Conservation (phyloP, 2,329 filamentous ascomycete genomes). For the Penicillium sp. region DNA sequence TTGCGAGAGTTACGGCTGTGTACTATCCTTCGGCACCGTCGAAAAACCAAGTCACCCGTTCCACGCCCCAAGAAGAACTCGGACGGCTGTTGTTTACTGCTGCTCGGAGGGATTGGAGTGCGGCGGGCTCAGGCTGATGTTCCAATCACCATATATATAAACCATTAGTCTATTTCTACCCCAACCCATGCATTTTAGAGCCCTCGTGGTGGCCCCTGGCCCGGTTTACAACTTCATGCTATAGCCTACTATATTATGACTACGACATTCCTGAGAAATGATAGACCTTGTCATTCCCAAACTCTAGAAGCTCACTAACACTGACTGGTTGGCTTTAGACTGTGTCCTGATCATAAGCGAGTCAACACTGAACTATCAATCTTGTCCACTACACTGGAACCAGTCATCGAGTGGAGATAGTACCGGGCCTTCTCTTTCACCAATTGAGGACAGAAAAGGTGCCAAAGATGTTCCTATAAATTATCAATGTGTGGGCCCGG, state of each 20-base stretch:
- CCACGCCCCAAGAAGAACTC: slow-evolving; percentile 23
- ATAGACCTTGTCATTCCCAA: not conserved
- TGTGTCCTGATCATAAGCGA: slow-evolving; percentile 4
- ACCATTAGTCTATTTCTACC: not conserved
- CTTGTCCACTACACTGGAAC: not conserved
- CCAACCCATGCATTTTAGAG: not conserved
- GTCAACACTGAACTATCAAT: not conserved
- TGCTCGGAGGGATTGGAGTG: slow-evolving; percentile 30
- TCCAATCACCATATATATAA: not conserved
- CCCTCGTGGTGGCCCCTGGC: not conserved
- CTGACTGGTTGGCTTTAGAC: not conserved
- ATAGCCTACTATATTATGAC: not conserved
- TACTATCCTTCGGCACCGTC: slow-evolving; percentile 9
- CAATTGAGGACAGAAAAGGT: not conserved
- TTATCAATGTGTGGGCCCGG: not conserved
- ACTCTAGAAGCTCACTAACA: not conserved
- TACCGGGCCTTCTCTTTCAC: not conserved
- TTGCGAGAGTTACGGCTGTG: slow-evolving; percentile 21
- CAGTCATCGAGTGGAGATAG: not conserved
- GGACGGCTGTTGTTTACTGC: slow-evolving; percentile 31
- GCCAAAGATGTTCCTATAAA: not conserved
- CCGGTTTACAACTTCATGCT: not conserved
- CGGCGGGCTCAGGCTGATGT: slow-evolving; percentile 5
- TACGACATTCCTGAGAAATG: not conserved
- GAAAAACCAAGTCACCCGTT: slow-evolving; percentile 7